These are phyloP conservation scores for Globisporangium mamillatum DNA, from an alignment of 352 stramenopile genomes.

Conservation along the genomic window DNA sequence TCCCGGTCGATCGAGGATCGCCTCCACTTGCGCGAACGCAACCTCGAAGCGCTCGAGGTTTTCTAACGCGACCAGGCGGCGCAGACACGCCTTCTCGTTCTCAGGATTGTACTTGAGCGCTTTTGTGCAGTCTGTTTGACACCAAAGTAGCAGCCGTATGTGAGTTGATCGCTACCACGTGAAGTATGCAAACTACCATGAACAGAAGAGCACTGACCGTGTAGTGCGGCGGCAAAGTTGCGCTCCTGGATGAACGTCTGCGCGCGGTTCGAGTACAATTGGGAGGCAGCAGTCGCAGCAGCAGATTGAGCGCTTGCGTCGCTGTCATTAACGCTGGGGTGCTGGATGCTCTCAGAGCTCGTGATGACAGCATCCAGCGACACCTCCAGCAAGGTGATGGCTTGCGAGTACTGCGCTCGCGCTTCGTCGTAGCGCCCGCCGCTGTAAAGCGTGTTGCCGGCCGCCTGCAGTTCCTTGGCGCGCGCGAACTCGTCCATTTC, in stretches of 20 bases:
- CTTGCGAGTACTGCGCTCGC: slow-evolving; percentile 44
- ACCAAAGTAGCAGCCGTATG: background rate
- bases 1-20: slow-evolving; percentile 30
- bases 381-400: slow-evolving; percentile 29
- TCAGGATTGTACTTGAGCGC: slow-evolving; percentile 47
- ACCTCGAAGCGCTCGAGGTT: slow-evolving; percentile 80
- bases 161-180: background rate
- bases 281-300: slow-evolving; percentile 22
- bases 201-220: slow-evolving; percentile 27
- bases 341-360: background rate
- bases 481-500: slow-evolving; percentile 1
- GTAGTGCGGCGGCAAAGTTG: slow-evolving; percentile 57
- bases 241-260: slow-evolving; percentile 73
- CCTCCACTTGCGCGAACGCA: slow-evolving; percentile 44
- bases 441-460: slow-evolving; percentile 52
- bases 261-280: slow-evolving; percentile 63
- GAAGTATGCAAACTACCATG: background rate
- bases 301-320: background rate
- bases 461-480: slow-evolving; percentile 33
- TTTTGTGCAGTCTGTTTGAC: slow-evolving; percentile 28
- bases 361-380: background rate
- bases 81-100: slow-evolving; percentile 69
- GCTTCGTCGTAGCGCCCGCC: slow-evolving; percentile 59
- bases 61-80: slow-evolving; percentile 58
- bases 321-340: background rate